Percentiles rank a stretch among this genome's conserved stretches.
Conservation (phyloP, 2,329 filamentous ascomycete species). For the Penicillium digitatum region DNA sequence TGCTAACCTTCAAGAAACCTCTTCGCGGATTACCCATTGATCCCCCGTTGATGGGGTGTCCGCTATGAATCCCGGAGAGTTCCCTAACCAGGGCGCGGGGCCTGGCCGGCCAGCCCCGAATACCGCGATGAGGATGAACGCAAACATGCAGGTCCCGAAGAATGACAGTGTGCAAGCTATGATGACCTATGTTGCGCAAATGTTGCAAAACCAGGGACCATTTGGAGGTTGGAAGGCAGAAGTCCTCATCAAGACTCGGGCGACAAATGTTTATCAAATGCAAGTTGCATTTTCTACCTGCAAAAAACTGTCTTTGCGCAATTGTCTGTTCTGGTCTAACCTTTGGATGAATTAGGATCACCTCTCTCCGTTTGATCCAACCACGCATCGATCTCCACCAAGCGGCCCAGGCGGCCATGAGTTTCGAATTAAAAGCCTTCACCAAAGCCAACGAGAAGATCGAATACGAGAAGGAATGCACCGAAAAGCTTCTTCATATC, state of each 20-base stretch:
- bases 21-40: constrained; percentile 34
- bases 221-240: constrained; percentile 46
- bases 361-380: constrained; percentile 46
- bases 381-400: constrained; percentile 38
- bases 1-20: constrained; percentile 32
- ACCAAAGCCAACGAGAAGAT: constrained; percentile 40
- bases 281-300: constrained; percentile 24
- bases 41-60: constrained; percentile 39
- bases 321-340: constrained; percentile 9
- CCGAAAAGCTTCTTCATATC: constrained; percentile 44
- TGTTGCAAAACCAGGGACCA: constrained; percentile 41
- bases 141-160: constrained; percentile 33
- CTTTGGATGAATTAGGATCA: constrained; percentile 33
- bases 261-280: constrained; percentile 45
- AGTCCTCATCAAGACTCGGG: constrained; percentile 39
- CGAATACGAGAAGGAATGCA: constrained; percentile 45
- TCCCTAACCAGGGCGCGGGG: constrained; percentile 36
- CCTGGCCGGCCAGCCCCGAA: constrained; percentile 22
- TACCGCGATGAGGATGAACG: constrained; percentile 22
- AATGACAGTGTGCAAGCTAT: constrained; percentile 38
- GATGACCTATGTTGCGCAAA: constrained; percentile 38
- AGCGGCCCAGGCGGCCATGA: constrained; percentile 41
- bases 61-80: constrained; percentile 44
- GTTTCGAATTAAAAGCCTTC: constrained; percentile 46
- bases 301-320: background rate